A percentile compares a stretch with the other conserved stretches of the same genome.
Evolutionary conservation across 495 filamentous ascomycete genomes (phyloP).

Genomic region (Tirmania nivea): DNA sequence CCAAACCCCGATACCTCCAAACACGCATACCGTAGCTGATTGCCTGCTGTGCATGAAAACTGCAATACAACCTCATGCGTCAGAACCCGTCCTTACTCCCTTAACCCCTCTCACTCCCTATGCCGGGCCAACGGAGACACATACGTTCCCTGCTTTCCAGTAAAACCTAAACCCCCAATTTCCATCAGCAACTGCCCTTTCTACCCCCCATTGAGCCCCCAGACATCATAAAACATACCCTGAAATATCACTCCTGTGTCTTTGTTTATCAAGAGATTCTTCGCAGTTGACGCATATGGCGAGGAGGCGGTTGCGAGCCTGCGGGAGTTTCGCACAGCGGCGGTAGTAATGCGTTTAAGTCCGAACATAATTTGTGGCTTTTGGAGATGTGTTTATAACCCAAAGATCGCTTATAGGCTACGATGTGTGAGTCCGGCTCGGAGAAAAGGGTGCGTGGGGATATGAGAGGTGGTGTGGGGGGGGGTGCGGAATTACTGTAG

Average conservation of each 20-base stretch:
- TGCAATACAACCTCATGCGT: conserved; percentile 21
- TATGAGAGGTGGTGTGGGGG: no score
- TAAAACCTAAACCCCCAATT: conserved; percentile 33
- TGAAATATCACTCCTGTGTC: conserved; percentile 92
- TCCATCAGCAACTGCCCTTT: not conserved
- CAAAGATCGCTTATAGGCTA: no score
- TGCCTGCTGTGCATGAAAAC: conserved; percentile 92
- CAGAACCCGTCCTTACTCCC: not conserved
- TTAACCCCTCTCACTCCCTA: not conserved
- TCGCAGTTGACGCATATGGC: conserved; percentile 58
- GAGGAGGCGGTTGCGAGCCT: conserved; percentile 39
- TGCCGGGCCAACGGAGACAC: conserved; percentile 22
- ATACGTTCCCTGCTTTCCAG: conserved; percentile 95
- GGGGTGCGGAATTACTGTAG: no score
- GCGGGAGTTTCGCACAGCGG: conserved; percentile 30
- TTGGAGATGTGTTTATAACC: not conserved
- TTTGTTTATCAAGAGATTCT: conserved; percentile 77
- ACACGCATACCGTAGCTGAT: conserved; percentile 78
- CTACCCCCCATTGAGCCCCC: not conserved
- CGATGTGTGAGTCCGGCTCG: no score
- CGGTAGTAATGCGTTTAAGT: conserved; percentile 26
- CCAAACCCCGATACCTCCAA: not conserved
- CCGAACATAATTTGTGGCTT: conserved; percentile 17
- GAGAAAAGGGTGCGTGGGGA: no score
- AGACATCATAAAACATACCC: conserved; percentile 25